Conservation (phyloP, 331 rosid genomes). For the Phaseolus coccineus region DNA sequence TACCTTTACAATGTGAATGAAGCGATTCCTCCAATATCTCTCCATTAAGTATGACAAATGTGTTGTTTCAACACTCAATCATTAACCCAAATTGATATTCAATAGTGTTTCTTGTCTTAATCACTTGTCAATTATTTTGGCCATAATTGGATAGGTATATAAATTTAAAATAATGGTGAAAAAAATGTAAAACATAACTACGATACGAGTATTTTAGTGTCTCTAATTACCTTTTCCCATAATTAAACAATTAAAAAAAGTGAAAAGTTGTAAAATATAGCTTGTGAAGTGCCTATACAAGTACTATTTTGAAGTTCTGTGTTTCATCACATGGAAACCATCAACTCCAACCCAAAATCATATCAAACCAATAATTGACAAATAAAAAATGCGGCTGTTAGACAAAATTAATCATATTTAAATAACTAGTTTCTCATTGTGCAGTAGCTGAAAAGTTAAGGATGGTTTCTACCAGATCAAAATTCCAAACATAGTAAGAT, state of each 20-base stretch:
- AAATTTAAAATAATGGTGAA: background rate
- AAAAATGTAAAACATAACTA: background rate
- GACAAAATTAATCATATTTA: slow-evolving; percentile 1
- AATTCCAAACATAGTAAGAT: too few relatives aligned
- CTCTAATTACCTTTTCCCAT: background rate
- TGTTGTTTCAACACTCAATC: background rate
- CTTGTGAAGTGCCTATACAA: background rate
- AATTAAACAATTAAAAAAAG: background rate
- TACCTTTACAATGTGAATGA: background rate
- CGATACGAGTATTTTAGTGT: background rate
- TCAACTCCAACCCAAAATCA: background rate
- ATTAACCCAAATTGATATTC: background rate
- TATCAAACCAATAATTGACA: background rate
- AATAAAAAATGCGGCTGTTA: background rate
- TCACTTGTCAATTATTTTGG: background rate
- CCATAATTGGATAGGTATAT: background rate
- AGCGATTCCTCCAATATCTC: background rate
- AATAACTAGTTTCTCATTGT: background rate
- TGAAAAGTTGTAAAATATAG: background rate
- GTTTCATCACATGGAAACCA: background rate
- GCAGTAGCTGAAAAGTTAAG: too few relatives aligned
- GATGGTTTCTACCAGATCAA: too few relatives aligned
- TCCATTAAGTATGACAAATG: background rate
- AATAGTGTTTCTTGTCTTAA: background rate
- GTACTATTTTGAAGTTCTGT: background rate